Conservation (phyloP, 345 rosid genomes). For the Populus tremula region DNA sequence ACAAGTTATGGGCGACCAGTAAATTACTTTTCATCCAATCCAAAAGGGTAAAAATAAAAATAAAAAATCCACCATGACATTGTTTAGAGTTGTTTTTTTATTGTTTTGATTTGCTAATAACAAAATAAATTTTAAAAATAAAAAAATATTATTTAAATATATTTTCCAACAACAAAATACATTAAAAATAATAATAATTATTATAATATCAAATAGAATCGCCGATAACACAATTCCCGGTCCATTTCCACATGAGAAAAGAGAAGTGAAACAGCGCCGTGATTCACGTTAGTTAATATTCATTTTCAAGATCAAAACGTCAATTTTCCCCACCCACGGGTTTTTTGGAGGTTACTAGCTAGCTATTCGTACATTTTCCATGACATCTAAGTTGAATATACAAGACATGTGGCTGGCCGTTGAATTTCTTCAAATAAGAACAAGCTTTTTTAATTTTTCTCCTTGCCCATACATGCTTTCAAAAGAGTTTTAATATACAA, state of each 20-base stretch:
- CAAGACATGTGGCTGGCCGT: too few relatives aligned
- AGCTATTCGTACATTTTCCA: too few relatives aligned
- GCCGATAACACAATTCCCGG: background rate
- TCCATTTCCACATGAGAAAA: background rate
- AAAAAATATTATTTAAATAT: too few relatives aligned
- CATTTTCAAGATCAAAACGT: background rate
- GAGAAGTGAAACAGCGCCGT: conserved; percentile 22
- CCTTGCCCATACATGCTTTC: too few relatives aligned
- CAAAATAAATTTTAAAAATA: too few relatives aligned
- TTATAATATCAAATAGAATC: too few relatives aligned
- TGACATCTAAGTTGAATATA: too few relatives aligned
- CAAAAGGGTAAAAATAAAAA: background rate
- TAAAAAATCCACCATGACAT: background rate
- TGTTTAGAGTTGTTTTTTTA: too few relatives aligned
- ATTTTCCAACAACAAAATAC: too few relatives aligned
- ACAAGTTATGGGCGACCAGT: background rate
- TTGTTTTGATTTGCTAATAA: too few relatives aligned
- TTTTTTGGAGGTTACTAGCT: background rate
- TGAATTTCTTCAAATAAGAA: background rate
- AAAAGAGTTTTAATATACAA: too few relatives aligned
- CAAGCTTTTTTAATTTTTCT: background rate
- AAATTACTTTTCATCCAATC: background rate
- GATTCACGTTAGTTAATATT: conserved; percentile 22
- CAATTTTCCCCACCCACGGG: conserved; percentile 22
- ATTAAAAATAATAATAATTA: too few relatives aligned